A percentile compares a stretch with the other conserved stretches of the same genome.
Evolutionary conservation across 192 early-diverging fungal species (phyloP).

Genomic region (Gaertneriomyces semiglobifer): DNA sequence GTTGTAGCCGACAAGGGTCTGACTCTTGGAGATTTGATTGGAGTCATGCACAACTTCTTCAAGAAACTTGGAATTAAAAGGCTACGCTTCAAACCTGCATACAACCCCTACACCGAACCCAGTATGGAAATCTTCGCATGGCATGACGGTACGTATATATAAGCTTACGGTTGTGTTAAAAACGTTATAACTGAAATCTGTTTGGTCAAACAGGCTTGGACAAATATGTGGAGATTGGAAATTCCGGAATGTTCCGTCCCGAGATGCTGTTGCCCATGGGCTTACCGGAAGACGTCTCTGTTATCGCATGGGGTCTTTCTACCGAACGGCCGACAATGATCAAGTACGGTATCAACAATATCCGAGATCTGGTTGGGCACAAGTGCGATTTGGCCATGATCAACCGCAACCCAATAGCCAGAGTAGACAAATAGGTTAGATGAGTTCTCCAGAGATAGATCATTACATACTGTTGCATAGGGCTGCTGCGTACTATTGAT

Average conservation of each 20-base stretch:
- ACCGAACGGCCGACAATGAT: slow-evolving; percentile 99
- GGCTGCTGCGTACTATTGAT: no score
- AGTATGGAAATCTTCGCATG: slow-evolving; percentile 99
- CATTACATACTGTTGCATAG: no score
- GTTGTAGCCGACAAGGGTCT: slow-evolving; percentile 94
- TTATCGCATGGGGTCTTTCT: slow-evolving; percentile 97
- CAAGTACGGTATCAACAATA: slow-evolving; percentile 91
- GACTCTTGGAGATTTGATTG: slow-evolving; percentile 94
- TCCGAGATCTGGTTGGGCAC: slow-evolving; percentile 91
- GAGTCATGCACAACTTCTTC: slow-evolving; percentile 94
- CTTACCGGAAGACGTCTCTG: slow-evolving; percentile 87
- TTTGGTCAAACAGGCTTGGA: slow-evolving; percentile 50
- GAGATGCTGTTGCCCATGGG: slow-evolving; percentile 97
- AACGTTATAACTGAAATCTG: not conserved
- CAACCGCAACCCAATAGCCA: slow-evolving; percentile 71
- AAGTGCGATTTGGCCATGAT: slow-evolving; percentile 91
- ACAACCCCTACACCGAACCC: slow-evolving; percentile 99
- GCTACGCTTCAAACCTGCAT: slow-evolving; percentile 98
- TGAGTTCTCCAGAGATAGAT: not conserved
- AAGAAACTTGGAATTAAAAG: slow-evolving; percentile 84
- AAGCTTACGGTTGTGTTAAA: not conserved
- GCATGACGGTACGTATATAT: slow-evolving; percentile 59
- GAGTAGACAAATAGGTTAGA: slow-evolving; percentile 1
- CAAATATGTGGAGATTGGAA: slow-evolving; percentile 87
- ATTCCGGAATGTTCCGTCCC: slow-evolving; percentile 99